Percentiles rank a stretch among this genome's conserved stretches.
These are phyloP conservation scores for Tanozyma kutaoensis DNA, from an alignment of 805 yeast genomes.

Conservation along the genomic window DNA sequence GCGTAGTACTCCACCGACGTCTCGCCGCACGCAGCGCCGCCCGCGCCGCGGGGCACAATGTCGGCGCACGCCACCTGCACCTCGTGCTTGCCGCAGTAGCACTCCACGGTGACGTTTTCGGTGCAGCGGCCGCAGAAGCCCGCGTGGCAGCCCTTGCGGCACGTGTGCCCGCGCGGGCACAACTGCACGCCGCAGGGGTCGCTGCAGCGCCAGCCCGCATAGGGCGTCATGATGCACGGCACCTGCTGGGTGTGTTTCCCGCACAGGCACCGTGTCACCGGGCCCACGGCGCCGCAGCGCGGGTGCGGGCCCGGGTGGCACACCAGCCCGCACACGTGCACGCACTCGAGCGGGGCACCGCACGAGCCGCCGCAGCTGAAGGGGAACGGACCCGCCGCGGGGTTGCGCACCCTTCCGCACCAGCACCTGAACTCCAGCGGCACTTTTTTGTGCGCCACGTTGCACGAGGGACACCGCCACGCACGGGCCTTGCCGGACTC, in stretches of 20 bases:
- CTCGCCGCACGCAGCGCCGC: not conserved
- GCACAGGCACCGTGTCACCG: slow-evolving; percentile 57
- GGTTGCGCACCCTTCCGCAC: slow-evolving; percentile 75
- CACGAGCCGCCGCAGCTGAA: slow-evolving; percentile 88
- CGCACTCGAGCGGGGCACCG: slow-evolving; percentile 39
- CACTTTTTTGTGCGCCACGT: slow-evolving; percentile 30
- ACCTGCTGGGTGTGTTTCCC: slow-evolving; percentile 53
- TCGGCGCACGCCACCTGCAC: slow-evolving; percentile 31
- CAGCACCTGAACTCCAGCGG: slow-evolving; percentile 64
- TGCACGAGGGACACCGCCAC: slow-evolving; percentile 88
- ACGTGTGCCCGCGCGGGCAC: slow-evolving; percentile 33
- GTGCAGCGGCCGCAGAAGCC: slow-evolving; percentile 75
- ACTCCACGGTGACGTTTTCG: slow-evolving; percentile 30
- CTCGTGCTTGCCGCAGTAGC: slow-evolving; percentile 64
- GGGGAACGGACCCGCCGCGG: slow-evolving; percentile 43
- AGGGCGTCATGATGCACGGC: slow-evolving; percentile 66
- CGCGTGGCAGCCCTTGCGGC: slow-evolving; percentile 54
- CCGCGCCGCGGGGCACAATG: slow-evolving; percentile 19
- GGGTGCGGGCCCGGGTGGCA: slow-evolving; percentile 92
- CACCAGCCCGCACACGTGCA: slow-evolving; percentile 58
- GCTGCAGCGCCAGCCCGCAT: slow-evolving; percentile 59
- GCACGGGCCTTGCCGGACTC: too few relatives aligned
- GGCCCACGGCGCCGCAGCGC: slow-evolving; percentile 68
- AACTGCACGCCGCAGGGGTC: slow-evolving; percentile 44
- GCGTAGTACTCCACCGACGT: slow-evolving; percentile 19